A percentile compares a stretch with the other conserved stretches of the same genome.
These are phyloP conservation scores for Nannizzia gypsea DNA, from an alignment of 2,329 filamentous ascomycete species.

Conservation along the genomic window DNA sequence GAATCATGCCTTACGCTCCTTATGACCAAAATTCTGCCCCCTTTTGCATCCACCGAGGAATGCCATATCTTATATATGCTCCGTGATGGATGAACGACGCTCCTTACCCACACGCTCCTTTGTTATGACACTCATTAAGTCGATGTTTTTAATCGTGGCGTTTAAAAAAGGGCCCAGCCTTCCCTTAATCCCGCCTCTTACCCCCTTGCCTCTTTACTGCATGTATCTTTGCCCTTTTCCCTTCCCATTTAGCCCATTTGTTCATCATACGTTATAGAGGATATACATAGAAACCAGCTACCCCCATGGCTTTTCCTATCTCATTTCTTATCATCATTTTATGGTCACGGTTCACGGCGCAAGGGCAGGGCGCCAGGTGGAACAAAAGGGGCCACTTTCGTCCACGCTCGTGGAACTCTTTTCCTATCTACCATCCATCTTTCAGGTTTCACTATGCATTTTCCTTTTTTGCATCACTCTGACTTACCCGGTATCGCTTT, in stretches of 20 bases:
- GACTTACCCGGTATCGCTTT: not conserved
- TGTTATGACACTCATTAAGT: constrained; percentile 10
- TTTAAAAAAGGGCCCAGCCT: not conserved
- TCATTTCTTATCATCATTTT: not conserved
- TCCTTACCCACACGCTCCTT: constrained; percentile 8
- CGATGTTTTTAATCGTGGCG: constrained; percentile 1
- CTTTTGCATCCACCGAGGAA: not conserved
- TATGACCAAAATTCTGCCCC: constrained; percentile 7
- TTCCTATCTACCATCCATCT: not conserved
- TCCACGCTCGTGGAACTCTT: not conserved
- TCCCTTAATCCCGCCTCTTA: not conserved
- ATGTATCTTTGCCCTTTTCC: not conserved
- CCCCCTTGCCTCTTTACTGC: no score
- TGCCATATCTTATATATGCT: not conserved
- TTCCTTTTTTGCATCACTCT: not conserved
- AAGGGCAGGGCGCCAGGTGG: not conserved
- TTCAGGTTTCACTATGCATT: not conserved
- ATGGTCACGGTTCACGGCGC: not conserved
- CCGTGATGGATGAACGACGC: constrained; percentile 9
- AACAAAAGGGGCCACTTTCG: not conserved
- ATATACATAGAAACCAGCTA: constrained; percentile 1
- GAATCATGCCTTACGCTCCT: constrained; percentile 9
- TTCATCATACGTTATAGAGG: constrained; percentile 6
- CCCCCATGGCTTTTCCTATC: not conserved
- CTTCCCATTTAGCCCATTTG: not conserved